Conservation (phyloP, 345 rosid genomes). For the Linum usitatissimum region DNA sequence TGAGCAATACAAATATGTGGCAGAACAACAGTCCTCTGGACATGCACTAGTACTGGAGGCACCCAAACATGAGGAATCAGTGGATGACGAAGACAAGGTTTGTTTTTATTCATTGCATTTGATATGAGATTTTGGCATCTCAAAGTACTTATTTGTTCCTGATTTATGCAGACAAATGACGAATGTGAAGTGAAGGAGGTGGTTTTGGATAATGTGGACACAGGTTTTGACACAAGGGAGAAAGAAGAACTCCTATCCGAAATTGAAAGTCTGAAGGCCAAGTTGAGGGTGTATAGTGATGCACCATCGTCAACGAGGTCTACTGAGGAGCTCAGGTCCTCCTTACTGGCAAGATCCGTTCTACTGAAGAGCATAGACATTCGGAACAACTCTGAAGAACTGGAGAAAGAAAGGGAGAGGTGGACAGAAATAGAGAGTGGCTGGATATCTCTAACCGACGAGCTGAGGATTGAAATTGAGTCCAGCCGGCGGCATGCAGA, state of each 20-base stretch:
- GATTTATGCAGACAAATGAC: constrained; percentile 18
- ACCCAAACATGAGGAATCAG: constrained; percentile 17
- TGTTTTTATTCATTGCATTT: constrained; percentile 2
- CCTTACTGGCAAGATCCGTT: constrained; percentile 55
- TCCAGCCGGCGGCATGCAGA: constrained; percentile 62
- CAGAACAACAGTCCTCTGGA: constrained; percentile 14
- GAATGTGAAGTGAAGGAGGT: constrained; percentile 43
- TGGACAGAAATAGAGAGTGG: constrained; percentile 98
- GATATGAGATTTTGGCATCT: not conserved
- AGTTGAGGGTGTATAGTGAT: constrained; percentile 41
- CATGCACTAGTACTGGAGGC: constrained; percentile 18
- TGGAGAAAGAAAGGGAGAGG: constrained; percentile 64
- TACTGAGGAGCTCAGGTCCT: constrained; percentile 56
- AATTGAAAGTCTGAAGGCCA: constrained; percentile 53
- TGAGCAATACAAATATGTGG: constrained; percentile 41
- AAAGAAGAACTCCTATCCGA: constrained; percentile 77
- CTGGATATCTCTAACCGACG: constrained; percentile 88
- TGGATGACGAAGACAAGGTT: constrained; percentile 30
- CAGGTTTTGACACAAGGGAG: constrained; percentile 36
- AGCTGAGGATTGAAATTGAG: constrained; percentile 76
- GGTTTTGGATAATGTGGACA: constrained; percentile 20
- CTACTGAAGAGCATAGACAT: constrained; percentile 43
- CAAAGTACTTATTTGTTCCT: not conserved
- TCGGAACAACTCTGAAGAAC: constrained; percentile 31
- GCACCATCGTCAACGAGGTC: constrained; percentile 37